phyloP scores from a whole-genome alignment of 768 basidiomycete genomes.

The Sistotremastrum niveocremeum region DNA sequence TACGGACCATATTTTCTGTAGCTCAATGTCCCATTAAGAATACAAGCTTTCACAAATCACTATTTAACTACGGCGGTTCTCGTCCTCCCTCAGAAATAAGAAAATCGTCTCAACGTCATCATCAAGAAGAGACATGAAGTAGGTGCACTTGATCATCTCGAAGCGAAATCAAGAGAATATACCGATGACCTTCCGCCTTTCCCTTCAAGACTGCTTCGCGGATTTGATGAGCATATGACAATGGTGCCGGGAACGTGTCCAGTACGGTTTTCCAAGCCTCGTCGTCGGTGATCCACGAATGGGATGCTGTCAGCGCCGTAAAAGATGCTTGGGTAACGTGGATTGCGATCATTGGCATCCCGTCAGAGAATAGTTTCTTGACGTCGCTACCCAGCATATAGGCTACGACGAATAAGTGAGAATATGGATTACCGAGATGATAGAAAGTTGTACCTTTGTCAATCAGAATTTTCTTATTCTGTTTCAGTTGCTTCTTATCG shows the following conservation, averaged over 20 bases:
- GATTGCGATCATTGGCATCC: slow-evolving; percentile 54
- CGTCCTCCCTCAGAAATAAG: too few species aligned
- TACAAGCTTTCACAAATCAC: too few species aligned
- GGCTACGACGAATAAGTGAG: slow-evolving; percentile 26
- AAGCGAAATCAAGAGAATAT: slow-evolving; percentile 50
- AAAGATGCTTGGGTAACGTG: slow-evolving; percentile 52
- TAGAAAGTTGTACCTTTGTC: slow-evolving; percentile 42
- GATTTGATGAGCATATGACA: slow-evolving; percentile 52
- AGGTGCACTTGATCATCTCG: slow-evolving; percentile 59
- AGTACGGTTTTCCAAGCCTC: slow-evolving; percentile 56
- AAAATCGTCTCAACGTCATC: too few species aligned
- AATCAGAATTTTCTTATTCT: slow-evolving; percentile 52
- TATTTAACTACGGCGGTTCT: too few species aligned
- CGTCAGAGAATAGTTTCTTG: slow-evolving; percentile 40
- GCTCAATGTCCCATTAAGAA: too few species aligned
- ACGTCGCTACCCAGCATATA: slow-evolving; percentile 48
- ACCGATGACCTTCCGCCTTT: slow-evolving; percentile 49
- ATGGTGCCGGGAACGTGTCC: slow-evolving; percentile 39
- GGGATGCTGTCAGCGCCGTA: slow-evolving; percentile 42
- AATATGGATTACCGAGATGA: not conserved
- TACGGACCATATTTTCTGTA: too few species aligned
- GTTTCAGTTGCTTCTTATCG: slow-evolving; percentile 68
- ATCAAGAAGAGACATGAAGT: slow-evolving; percentile 23
- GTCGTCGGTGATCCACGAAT: slow-evolving; percentile 61
- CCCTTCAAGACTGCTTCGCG: slow-evolving; percentile 51